Conservation (phyloP, 2,329 filamentous ascomycete genomes). For the Exophiala sp. region DNA sequence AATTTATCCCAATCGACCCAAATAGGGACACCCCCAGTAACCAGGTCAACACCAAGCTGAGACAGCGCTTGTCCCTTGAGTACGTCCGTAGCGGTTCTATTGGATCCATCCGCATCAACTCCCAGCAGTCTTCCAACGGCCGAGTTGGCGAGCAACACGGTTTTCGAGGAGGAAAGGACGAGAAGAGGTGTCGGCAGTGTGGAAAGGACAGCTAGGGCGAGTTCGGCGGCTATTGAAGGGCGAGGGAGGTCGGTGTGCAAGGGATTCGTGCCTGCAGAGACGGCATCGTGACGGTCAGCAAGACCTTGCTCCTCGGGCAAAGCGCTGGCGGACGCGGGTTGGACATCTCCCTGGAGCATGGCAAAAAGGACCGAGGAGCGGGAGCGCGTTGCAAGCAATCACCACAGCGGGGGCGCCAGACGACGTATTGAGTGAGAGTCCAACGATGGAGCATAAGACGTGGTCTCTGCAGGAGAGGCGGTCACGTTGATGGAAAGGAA, state of each 20-base stretch:
- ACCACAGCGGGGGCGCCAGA: neutral
- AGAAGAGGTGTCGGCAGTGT: conserved; percentile 68
- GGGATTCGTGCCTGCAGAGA: conserved; percentile 1
- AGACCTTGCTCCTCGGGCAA: neutral
- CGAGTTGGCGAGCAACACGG: conserved; percentile 67
- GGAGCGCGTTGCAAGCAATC: neutral
- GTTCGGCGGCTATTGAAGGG: conserved; percentile 25
- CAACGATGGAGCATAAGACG: neutral
- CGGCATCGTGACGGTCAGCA: neutral
- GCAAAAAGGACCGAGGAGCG: neutral
- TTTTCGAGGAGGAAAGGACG: conserved; percentile 63
- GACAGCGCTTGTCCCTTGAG: conserved; percentile 61
- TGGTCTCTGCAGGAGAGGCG: neutral
- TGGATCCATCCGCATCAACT: conserved; percentile 38
- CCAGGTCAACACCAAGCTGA: conserved; percentile 66
- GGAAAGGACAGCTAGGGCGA: conserved; percentile 62
- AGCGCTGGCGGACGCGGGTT: neutral
- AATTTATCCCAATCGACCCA: conserved; percentile 51
- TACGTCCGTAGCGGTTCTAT: conserved; percentile 48
- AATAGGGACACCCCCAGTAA: conserved; percentile 57
- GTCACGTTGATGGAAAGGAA: neutral
- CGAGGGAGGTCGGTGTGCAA: conserved; percentile 23
- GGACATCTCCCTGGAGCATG: conserved; percentile 5
- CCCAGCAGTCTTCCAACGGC: conserved; percentile 66
- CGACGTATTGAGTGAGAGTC: neutral